phyloP scores from a whole-genome alignment of 1,139 yeast genomes.

The Blastobotrys serpentis region DNA sequence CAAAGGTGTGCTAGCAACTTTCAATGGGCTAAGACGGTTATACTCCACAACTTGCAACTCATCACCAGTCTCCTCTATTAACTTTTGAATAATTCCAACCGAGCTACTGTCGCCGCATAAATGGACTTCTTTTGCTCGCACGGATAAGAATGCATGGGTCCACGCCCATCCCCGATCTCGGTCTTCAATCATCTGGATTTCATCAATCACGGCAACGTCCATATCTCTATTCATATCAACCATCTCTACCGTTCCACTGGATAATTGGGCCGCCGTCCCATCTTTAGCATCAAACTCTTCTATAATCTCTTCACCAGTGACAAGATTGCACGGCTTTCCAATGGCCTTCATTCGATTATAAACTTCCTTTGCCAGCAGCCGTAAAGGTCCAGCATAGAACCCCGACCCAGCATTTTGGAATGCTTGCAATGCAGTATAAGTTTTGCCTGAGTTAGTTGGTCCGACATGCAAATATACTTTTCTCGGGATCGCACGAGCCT shows the following conservation, averaged over 20 bases:
- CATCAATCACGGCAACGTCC: slow-evolving; percentile 92
- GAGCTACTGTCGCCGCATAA: slow-evolving; percentile 91
- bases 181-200: slow-evolving; percentile 92
- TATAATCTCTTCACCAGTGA: slow-evolving; percentile 92
- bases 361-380: slow-evolving; percentile 87
- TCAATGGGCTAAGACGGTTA: slow-evolving; percentile 69
- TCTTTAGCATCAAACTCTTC: slow-evolving; percentile 55
- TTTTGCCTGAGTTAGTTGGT: slow-evolving; percentile 97
- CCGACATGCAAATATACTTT: slow-evolving; percentile 89
- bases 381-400: slow-evolving; percentile 90
- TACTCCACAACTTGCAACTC: slow-evolving; percentile 65
- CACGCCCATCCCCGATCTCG: slow-evolving; percentile 85
- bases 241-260: slow-evolving; percentile 96
- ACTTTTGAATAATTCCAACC: slow-evolving; percentile 57
- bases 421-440: slow-evolving; percentile 73
- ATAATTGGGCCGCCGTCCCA: slow-evolving; percentile 69
- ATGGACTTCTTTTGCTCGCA: slow-evolving; percentile 80
- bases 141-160: slow-evolving; percentile 90
- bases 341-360: slow-evolving; percentile 72
- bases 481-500: slow-evolving; percentile 76
- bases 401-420: slow-evolving; percentile 74
- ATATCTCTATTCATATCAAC: slow-evolving; percentile 61
- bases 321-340: slow-evolving; percentile 70
- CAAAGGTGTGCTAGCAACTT: slow-evolving; percentile 49
- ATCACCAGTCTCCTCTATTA: slow-evolving; percentile 76